A percentile compares a stretch with the other conserved stretches of the same genome.
phyloP scores from a whole-genome alignment of 2,329 filamentous ascomycete species.

The Colletotrichum theobromicola region DNA sequence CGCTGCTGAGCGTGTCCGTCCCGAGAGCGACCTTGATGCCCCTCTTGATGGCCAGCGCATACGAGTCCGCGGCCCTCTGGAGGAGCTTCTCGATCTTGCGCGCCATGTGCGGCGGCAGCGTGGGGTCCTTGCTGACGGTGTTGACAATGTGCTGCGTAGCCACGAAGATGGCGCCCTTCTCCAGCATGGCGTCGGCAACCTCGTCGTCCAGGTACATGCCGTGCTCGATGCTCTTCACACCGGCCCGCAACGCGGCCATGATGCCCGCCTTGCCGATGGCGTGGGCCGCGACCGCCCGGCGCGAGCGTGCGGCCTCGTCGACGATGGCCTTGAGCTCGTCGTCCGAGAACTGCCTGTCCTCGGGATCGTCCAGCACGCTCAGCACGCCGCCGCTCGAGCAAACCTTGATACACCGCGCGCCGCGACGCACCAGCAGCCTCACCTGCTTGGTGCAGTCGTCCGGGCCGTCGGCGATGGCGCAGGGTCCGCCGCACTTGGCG shows the following conservation, averaged over 20 bases:
- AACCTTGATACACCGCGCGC: conserved; percentile 54
- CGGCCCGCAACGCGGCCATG: conserved; percentile 46
- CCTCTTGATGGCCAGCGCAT: conserved; percentile 44
- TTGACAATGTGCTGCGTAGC: conserved; percentile 49
- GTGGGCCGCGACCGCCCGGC: conserved; percentile 46
- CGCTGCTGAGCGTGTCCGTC: conserved; percentile 47
- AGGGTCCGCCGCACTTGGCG: conserved; percentile 33
- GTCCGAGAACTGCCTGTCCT: conserved; percentile 47
- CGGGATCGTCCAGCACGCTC: conserved; percentile 45
- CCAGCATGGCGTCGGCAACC: conserved; percentile 45
- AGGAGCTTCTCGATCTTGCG: conserved; percentile 44
- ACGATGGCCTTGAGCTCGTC: conserved; percentile 49
- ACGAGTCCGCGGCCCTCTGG: conserved; percentile 32
- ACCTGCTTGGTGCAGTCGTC: conserved; percentile 49
- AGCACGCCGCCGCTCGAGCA: conserved; percentile 49
- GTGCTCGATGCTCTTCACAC: conserved; percentile 53
- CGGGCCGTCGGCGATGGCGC: conserved; percentile 49
- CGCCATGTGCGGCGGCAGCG: conserved; percentile 36
- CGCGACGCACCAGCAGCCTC: conserved; percentile 46
- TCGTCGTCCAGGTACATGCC: conserved; percentile 53
- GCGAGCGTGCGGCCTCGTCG: conserved; percentile 43
- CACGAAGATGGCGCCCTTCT: conserved; percentile 48
- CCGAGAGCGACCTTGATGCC: conserved; percentile 53
- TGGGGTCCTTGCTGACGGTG: conserved; percentile 35
- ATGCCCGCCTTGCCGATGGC: conserved; percentile 53